phyloP scores from a whole-genome alignment of 257 asterid species.

The Petunia axillaris region DNA sequence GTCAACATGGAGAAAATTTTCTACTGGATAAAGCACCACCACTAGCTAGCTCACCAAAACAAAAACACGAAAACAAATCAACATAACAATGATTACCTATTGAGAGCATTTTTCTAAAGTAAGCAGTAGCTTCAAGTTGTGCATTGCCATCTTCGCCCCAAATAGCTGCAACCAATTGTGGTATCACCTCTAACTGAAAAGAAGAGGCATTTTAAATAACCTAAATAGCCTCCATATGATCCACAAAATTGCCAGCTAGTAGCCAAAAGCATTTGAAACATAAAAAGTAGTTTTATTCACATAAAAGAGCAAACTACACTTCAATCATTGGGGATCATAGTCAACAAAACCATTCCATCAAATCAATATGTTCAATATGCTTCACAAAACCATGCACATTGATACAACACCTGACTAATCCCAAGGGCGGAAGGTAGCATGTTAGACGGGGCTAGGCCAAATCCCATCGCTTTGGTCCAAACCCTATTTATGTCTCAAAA shows the following conservation, averaged over 20 bases:
- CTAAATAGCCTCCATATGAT: neutral
- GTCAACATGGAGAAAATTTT: conserved; percentile 12
- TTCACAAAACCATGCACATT: neutral
- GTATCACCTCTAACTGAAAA: conserved; percentile 67
- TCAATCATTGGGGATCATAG: no score
- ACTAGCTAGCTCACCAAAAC: neutral
- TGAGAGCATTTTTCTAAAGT: conserved; percentile 78
- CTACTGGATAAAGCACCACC: neutral
- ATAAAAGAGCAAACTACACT: no score
- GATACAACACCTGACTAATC: neutral
- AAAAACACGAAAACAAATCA: neutral
- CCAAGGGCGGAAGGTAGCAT: no score
- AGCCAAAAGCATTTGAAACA: no score
- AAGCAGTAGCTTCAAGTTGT: conserved; percentile 80
- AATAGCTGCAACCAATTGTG: conserved; percentile 69
- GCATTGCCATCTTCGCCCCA: conserved; percentile 56
- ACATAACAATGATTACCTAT: conserved; percentile 51
- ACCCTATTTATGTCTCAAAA: no score
- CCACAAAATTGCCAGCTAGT: neutral
- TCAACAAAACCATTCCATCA: no score
- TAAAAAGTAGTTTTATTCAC: no score
- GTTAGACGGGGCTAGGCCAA: no score
- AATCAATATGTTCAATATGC: neutral
- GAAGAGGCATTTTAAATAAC: neutral
- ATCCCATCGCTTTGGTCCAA: no score